Evolutionary conservation across 169 alveolate species (phyloP).

Genomic region (Plasmodium gonderi): DNA sequence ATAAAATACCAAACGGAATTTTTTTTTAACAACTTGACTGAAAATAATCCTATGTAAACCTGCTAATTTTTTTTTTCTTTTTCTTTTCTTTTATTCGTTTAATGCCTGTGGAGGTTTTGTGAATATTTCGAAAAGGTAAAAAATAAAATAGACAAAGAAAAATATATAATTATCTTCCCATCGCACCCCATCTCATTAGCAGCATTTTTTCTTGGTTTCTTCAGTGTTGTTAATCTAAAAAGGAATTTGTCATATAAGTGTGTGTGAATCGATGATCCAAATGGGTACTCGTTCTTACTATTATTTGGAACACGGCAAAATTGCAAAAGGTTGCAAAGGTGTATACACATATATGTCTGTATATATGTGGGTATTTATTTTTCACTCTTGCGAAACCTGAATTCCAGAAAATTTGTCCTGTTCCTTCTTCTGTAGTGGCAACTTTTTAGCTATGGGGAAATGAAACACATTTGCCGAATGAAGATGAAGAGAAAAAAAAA

Average conservation of each 20-base stretch:
- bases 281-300: neutral
- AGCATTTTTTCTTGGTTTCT: slow-evolving; percentile 45
- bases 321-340: neutral
- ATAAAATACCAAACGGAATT: neutral
- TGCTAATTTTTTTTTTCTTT: neutral
- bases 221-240: slow-evolving; percentile 54
- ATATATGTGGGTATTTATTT: neutral
- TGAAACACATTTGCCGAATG: neutral
- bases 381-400: slow-evolving; percentile 27
- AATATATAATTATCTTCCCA: neutral
- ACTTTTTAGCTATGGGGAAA: slow-evolving; percentile 49
- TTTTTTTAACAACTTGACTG: neutral
- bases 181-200: neutral
- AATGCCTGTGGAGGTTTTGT: neutral
- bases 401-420: slow-evolving; percentile 46
- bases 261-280: neutral
- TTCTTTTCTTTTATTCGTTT: neutral
- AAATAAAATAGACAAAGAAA: neutral
- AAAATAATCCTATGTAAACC: neutral
- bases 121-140: neutral
- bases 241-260: no score
- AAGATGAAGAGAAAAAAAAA: neutral
- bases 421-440: slow-evolving; percentile 71
- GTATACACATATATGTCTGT: neutral
- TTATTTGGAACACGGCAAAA: neutral